Evolutionary conservation across 75 land plant genomes (phyloP), one percentile per base, ranked within the genome.

Genomic region (Isoetes taiwanensis): DNA sequence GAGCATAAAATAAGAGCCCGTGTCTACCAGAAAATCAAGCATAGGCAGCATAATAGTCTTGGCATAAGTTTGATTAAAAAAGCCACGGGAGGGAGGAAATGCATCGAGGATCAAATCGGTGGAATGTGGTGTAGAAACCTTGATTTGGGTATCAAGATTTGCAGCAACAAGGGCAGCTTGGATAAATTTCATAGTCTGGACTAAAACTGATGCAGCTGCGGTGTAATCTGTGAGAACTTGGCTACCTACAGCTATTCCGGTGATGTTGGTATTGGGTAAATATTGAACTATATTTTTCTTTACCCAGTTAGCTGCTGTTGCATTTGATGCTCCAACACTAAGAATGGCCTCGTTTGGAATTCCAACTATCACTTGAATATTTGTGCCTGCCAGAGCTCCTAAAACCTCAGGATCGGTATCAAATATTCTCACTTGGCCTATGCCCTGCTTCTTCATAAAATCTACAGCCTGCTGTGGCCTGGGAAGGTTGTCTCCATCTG

Each of bases 301-400:
- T 2, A 82, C 63, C 86, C 86, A 82, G 9, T 71, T 59, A 6
- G 79, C 79, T 6, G 86, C 86, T 0, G 58, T 41, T n/a, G 79
- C 34, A 10, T 68, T 59, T 14, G 77, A 73, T 52, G 77, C 31
- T 25, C 84, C 99, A 39, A 94, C 59, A 2, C 72, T 80, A 53
- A 84, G 61, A 5, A 94, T 71, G 64, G 79, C 80, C 65, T 71
- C 67, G 72, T 94, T 94, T 46, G 85, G 85, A 0, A 89, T 61
- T 20, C 86, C 73, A 30, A 94, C 48, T 9, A 80, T 58, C 32
- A 94, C 84, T 32, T 82, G 64, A 34, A 94, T 80, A 55, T 69
- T 61, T 28, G 90, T 73, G 28, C 41, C 20, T 0, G 79, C 66
- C 37, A 94, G 65, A 1, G 99, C 88, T 37, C 53, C 53, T 56